Percentiles rank a stretch among this genome's conserved stretches.
These are phyloP conservation scores for Flagelloscypha sp. DNA, from an alignment of 768 basidiomycete genomes.

Conservation along the genomic window DNA sequence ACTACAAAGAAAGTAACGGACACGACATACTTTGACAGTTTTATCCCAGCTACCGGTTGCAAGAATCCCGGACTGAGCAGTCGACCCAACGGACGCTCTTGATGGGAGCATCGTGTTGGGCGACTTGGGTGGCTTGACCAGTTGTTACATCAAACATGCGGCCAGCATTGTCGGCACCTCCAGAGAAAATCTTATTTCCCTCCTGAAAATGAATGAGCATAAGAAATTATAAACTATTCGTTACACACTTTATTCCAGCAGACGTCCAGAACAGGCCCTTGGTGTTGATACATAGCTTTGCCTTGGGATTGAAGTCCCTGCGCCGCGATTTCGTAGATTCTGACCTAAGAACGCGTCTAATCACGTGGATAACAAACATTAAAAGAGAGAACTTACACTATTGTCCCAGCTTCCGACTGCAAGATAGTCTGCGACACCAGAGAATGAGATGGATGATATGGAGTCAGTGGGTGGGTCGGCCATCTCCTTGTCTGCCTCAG, in stretches of 20 bases:
- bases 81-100: conserved; percentile 79
- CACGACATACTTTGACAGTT: conserved; percentile 69
- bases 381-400: conserved; percentile 46
- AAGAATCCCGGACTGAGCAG: conserved; percentile 60
- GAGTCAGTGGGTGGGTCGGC: conserved; percentile 78
- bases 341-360: conserved; percentile 46
- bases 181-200: conserved; percentile 85
- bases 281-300: conserved; percentile 86
- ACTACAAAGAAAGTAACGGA: conserved; percentile 3
- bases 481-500: conserved; percentile 77
- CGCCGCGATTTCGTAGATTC: conserved; percentile 83
- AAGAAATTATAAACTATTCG: conserved; percentile 2
- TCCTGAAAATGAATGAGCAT: conserved; percentile 41
- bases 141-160: conserved; percentile 87
- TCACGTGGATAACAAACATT: not conserved
- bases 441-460: conserved; percentile 80
- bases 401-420: conserved; percentile 95
- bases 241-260: conserved; percentile 82
- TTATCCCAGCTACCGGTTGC: conserved; percentile 98
- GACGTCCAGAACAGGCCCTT: conserved; percentile 80
- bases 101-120: conserved; percentile 85
- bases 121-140: conserved; percentile 74
- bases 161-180: conserved; percentile 92
- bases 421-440: conserved; percentile 77
- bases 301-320: conserved; percentile 77